Conservation (phyloP, 495 filamentous ascomycete genomes). For the Astrocystis sublimbata region DNA sequence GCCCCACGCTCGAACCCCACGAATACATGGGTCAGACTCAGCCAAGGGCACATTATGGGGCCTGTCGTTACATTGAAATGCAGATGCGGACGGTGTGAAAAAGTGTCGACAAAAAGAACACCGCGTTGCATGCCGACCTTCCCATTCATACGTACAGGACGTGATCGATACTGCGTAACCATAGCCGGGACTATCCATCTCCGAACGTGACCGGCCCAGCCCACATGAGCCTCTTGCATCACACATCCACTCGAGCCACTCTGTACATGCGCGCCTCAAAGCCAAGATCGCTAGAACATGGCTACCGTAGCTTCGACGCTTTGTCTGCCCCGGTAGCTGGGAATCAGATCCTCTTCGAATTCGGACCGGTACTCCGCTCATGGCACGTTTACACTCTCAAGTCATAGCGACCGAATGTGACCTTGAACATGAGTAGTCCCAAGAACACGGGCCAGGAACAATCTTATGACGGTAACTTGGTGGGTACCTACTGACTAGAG, state of each 20-base stretch:
- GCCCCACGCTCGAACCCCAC: constrained; percentile 9
- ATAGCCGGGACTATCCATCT: not conserved
- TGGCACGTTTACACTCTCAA: not conserved
- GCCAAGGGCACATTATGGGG: not conserved
- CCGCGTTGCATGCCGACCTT: not conserved
- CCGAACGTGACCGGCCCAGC: constrained; percentile 1
- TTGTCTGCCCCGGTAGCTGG: not conserved
- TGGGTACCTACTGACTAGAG: not conserved
- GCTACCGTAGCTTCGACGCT: not conserved
- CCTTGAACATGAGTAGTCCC: not conserved
- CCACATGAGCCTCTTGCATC: constrained; percentile 15
- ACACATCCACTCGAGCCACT: constrained; percentile 1
- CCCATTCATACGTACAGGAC: too few species aligned
- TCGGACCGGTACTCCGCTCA: constrained; percentile 3
- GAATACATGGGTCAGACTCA: not conserved
- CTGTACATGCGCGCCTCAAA: not conserved
- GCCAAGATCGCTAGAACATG: not conserved
- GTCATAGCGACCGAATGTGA: not conserved
- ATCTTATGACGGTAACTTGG: not conserved
- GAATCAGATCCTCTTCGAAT: not conserved
- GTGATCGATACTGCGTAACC: not conserved
- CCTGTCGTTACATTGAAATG: not conserved
- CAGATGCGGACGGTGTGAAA: not conserved
- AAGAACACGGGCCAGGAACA: not conserved
- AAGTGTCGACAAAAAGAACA: not conserved